Evolutionary conservation across 2,329 filamentous ascomycete species (phyloP), one percentile per base, ranked within the genome.

Genomic region (Apiospora malaysiana): DNA sequence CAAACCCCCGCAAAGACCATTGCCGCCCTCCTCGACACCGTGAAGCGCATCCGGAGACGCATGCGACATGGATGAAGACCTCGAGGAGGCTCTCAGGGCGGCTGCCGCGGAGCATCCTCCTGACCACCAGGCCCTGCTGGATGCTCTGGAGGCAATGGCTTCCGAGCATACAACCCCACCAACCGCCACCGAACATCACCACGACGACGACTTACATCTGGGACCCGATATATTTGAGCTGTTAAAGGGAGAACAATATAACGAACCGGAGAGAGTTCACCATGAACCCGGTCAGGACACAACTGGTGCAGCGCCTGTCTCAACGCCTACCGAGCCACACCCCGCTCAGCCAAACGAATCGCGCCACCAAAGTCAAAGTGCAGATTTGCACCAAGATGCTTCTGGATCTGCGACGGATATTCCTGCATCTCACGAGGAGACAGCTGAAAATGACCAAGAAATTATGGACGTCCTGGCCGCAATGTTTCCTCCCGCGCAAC

Each of bases 11-110:
- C 47, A 51, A 46, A 45, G 68, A 40, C 40, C 42, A 40, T 70
- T 21, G 14, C 66, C 67, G 43, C 40, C 23, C 37, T 37, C 65
- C 68, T 65, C 69, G 67, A 66, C 25, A 47, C 68, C 46, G 32
- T 67, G 43, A 47, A 32, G 51, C n/a, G 23, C 37, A 70, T 45
- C 45, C 47, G 32, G 40, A 45, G 46, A 66, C 68, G 46, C 51
- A 69, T 69, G 71, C 69, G 67, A 66, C 69, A 72, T 72, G 71
- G 71, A 70, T 63, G 69, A 71, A 18, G 65, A 23, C 65, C 43
- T 67, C 43, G 65, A 67, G 65, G 65, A 67, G 65, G 65, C 65
- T 18, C 65, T 45, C 40, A 25, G 65, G 65, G 65, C 65, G 65
- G 40, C 65, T 14, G 42, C 42, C 65, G 56, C 32, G 2, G 56